phyloP scores from a whole-genome alignment of 2,329 filamentous ascomycete species.

The Xylariaceae sp. region DNA sequence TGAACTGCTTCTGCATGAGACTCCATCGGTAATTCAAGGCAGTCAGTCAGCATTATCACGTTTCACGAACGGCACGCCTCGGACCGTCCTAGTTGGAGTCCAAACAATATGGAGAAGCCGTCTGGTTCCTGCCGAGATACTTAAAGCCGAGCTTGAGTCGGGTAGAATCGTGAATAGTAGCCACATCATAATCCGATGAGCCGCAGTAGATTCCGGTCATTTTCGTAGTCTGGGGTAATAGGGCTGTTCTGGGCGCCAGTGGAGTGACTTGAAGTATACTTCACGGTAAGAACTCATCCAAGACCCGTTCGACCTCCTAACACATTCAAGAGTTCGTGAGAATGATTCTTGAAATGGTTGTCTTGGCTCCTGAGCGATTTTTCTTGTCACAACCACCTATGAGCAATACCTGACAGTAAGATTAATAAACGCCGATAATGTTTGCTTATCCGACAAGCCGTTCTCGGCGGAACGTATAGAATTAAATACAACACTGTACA shows the following conservation, averaged over 20 bases:
- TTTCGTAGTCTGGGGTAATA: constrained; percentile 40
- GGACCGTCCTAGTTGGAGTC: constrained; percentile 11
- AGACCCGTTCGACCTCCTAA: constrained; percentile 1
- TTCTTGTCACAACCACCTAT: constrained; percentile 8
- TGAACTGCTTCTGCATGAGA: background rate
- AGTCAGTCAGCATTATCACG: background rate
- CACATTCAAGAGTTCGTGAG: constrained; percentile 2
- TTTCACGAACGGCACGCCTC: constrained; percentile 9
- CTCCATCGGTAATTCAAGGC: background rate
- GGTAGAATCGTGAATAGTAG: constrained; percentile 38
- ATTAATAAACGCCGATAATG: constrained; percentile 27
- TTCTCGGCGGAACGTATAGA: constrained; percentile 25
- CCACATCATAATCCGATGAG: constrained; percentile 37
- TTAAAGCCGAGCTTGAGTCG: constrained; percentile 41
- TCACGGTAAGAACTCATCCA: constrained; percentile 26
- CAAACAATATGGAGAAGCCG: constrained; percentile 12
- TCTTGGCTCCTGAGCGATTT: constrained; percentile 28
- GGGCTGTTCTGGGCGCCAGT: constrained; percentile 33
- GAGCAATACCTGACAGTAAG: constrained; percentile 8
- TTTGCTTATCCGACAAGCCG: constrained; percentile 14
- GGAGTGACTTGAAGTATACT: constrained; percentile 37
- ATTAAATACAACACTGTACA: constrained; percentile 20
- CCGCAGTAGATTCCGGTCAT: constrained; percentile 40
- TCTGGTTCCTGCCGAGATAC: constrained; percentile 22
- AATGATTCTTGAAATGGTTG: constrained; percentile 13